Evolutionary conservation across 768 basidiomycete genomes (phyloP), one percentile per base, ranked within the genome.

Genomic region (Amyloporia xantha): DNA sequence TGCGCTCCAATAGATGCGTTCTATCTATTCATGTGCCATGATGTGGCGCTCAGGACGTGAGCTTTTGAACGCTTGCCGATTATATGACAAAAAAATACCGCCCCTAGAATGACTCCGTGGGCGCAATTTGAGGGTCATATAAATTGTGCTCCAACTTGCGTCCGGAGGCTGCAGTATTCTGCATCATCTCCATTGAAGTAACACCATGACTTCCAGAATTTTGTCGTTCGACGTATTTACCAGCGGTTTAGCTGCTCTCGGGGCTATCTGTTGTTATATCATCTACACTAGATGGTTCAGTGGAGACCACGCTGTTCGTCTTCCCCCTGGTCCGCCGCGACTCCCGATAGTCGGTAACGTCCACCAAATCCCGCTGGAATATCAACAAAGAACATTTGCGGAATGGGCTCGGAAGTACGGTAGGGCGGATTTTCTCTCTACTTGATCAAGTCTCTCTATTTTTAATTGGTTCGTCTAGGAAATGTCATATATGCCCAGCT

Each of bases 71-170:
- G n/a, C n/a, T n/a, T n/a, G n/a, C n/a, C n/a, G n/a, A n/a, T n/a
- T n/a, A n/a, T n/a, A n/a, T n/a, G n/a, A n/a, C n/a, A n/a, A n/a
- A n/a, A n/a, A n/a, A n/a, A n/a, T n/a, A n/a, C n/a, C n/a, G n/a
- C n/a, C n/a, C n/a, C n/a, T n/a, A n/a, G n/a, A n/a, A n/a, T n/a
- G n/a, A n/a, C n/a, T n/a, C n/a, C n/a, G n/a, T n/a, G n/a, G n/a
- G n/a, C n/a, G n/a, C n/a, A n/a, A n/a, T n/a, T n/a, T n/a, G n/a
- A n/a, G n/a, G n/a, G 30, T 33, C 30, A 33, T 7, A 10, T 51
- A 59, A 7, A 63, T 66, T 5, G 69, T 67, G 41, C 74, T 75
- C 52, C 61, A 62, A 1, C 60, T 55, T 46, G 72, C 70, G 7
- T 73, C 77, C 52, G 15, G 30, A 7, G 7, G 30, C 30, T 15